Conservation (phyloP, 306 rosid genomes). For the Citrullus amarus region DNA sequence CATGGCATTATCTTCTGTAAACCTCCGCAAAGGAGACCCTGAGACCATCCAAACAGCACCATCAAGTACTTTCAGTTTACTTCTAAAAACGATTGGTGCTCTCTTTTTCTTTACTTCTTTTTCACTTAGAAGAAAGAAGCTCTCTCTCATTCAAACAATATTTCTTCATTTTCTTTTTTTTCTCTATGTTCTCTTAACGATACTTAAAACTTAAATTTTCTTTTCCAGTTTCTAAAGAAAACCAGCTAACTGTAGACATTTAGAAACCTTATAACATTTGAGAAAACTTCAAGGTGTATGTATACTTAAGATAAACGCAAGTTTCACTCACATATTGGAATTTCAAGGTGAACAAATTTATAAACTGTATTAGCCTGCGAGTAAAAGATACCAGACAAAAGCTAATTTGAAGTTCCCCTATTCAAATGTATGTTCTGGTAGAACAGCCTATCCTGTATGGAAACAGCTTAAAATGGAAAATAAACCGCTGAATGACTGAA, state of each 20-base stretch:
- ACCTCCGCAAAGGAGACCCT: neutral
- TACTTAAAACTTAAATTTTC: neutral
- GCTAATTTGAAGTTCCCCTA: neutral
- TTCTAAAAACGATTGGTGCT: neutral
- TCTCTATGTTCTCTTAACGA: neutral
- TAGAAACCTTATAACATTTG: neutral
- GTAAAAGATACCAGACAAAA: neutral
- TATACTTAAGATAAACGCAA: neutral
- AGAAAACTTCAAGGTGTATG: neutral
- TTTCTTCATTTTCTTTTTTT: neutral
- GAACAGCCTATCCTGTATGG: neutral
- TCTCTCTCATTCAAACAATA: neutral
- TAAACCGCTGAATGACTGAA: neutral
- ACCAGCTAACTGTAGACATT: neutral
- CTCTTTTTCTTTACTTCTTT: neutral
- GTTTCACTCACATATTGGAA: neutral
- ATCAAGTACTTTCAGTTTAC: neutral
- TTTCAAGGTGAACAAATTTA: neutral
- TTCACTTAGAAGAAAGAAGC: neutral
- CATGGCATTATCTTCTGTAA: neutral
- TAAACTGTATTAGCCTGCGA: neutral
- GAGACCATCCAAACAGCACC: neutral
- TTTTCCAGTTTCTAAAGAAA: neutral
- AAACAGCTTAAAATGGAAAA: neutral
- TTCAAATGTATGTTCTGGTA: neutral